Evolutionary conservation across 805 yeast genomes (phyloP), one percentile per base, ranked within the genome.

Genomic region (Spathaspora girioi): DNA sequence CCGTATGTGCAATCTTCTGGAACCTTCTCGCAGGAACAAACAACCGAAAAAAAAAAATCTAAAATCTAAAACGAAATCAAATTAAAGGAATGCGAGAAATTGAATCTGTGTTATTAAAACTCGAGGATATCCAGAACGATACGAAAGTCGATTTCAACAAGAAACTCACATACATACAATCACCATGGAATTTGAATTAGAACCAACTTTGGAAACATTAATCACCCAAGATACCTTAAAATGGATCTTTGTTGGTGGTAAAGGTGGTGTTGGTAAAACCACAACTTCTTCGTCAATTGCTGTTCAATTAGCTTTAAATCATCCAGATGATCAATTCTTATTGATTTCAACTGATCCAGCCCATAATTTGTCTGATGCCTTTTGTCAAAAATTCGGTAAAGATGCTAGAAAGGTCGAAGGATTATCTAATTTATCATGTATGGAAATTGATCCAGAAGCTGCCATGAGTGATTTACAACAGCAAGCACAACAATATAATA

Each of bases 261-360:
- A 94, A 76, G 99, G 99, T 69, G 99, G 99, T 71, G 99, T 94
- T 27, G 99, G 99, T 63, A 94, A 94, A 69, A 94, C 99, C 56
- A 94, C 99, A 23, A 89, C 97, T 3, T 93, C 98, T 1, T 92
- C 97, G 45, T 91, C 97, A 20, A 80, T 94, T 59, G 96, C 99
- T 19, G 86, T 92, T 56, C 98, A 94, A 71, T 80, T 94, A 67
- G 97, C 99, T 15, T 70, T 87, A 54, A 76, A 80, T 51, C 86
- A 96, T 65, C 96, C 96, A 35, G 57, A 68, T 15, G 92, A 90
- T 58, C 86, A 87, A 60, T 96, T 90, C 59, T 76, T 94, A 55
- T 76, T 94, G 60, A 94, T 94, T 61, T 92, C 97, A 31, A 92
- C 98, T 1, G 99, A 94, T 71, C 99, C 99, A 11, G 99, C 99